Conservation (phyloP, 2,329 filamentous ascomycete genomes). For the Cordyceps pruinosa region DNA sequence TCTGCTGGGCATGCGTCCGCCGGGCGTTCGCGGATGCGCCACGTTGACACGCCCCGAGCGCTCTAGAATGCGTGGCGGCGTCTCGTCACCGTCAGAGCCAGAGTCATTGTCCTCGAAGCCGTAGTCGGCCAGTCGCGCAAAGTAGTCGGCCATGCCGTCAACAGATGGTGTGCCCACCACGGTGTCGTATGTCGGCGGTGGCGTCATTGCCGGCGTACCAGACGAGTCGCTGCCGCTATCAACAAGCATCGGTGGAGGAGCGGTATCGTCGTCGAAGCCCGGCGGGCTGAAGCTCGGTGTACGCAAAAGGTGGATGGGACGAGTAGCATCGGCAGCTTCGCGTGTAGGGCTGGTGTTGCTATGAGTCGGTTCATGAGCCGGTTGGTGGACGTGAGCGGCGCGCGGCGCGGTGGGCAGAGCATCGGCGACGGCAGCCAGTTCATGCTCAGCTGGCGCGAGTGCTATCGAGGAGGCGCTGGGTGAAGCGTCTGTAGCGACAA, state of each 20-base stretch:
- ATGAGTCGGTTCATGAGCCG: slow-evolving; percentile 25
- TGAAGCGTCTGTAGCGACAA: slow-evolving; percentile 52
- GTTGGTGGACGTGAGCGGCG: slow-evolving; percentile 44
- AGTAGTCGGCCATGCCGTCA: slow-evolving; percentile 77
- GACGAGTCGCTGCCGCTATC: slow-evolving; percentile 17
- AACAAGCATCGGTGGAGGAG: slow-evolving; percentile 29
- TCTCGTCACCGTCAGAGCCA: slow-evolving; percentile 37
- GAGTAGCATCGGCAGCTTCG: slow-evolving; percentile 39
- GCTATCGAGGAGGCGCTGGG: slow-evolving; percentile 56
- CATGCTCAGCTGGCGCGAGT: slow-evolving; percentile 33
- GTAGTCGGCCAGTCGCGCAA: slow-evolving; percentile 68
- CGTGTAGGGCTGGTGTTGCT: slow-evolving; percentile 16
- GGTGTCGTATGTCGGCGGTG: slow-evolving; percentile 76
- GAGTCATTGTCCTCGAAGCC: slow-evolving; percentile 41
- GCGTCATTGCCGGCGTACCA: slow-evolving; percentile 51
- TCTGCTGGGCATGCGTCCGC: slow-evolving; percentile 46
- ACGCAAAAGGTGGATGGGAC: slow-evolving; percentile 81
- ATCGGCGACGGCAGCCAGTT: slow-evolving; percentile 18
- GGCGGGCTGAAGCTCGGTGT: slow-evolving; percentile 84
- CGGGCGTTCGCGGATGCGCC: slow-evolving; percentile 48
- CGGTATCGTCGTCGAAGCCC: slow-evolving; percentile 68
- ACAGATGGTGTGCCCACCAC: slow-evolving; percentile 65
- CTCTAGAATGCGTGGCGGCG: slow-evolving; percentile 39
- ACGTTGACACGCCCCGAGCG: slow-evolving; percentile 51
- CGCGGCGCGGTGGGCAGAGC: slow-evolving; percentile 44